These are phyloP conservation scores for Aspergillus neotritici DNA, from an alignment of 2,329 filamentous ascomycete species.

Conservation along the genomic window DNA sequence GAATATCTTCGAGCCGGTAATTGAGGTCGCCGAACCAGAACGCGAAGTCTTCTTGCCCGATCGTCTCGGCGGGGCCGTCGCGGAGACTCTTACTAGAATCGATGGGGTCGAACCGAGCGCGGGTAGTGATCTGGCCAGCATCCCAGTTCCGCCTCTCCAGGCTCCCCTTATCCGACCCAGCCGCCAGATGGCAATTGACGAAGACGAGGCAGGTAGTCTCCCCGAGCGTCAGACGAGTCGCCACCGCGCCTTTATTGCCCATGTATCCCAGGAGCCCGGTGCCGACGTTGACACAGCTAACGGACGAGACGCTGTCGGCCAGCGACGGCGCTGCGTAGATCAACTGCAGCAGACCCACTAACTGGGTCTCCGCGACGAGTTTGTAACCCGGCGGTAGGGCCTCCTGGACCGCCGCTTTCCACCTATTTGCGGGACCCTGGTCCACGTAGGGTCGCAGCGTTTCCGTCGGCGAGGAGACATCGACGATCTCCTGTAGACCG, in stretches of 20 bases:
- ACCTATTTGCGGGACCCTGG: slow-evolving; percentile 64
- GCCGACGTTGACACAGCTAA: slow-evolving; percentile 77
- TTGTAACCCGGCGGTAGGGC: slow-evolving; percentile 72
- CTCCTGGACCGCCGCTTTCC: slow-evolving; percentile 69
- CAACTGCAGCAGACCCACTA: slow-evolving; percentile 77
- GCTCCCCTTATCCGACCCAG: slow-evolving; percentile 70
- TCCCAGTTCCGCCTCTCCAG: slow-evolving; percentile 89
- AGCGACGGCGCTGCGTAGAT: slow-evolving; percentile 79
- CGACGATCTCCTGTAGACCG: slow-evolving; percentile 86
- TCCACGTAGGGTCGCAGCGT: slow-evolving; percentile 74
- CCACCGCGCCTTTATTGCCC: slow-evolving; percentile 91
- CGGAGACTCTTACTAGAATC: slow-evolving; percentile 57
- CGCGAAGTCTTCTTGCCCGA: slow-evolving; percentile 86
- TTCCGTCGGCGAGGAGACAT: slow-evolving; percentile 72
- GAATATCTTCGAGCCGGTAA: slow-evolving; percentile 81
- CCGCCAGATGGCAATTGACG: slow-evolving; percentile 85
- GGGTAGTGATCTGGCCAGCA: slow-evolving; percentile 66
- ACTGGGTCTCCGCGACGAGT: slow-evolving; percentile 72
- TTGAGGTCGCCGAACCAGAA: slow-evolving; percentile 98
- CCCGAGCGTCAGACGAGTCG: slow-evolving; percentile 74
- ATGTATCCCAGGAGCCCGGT: slow-evolving; percentile 89
- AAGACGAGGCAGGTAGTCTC: slow-evolving; percentile 88
- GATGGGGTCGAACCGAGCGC: slow-evolving; percentile 73
- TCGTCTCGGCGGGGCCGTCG: slow-evolving; percentile 53
- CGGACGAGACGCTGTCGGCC: slow-evolving; percentile 66